Evolutionary conservation across 345 rosid genomes (phyloP), one percentile per base, ranked within the genome.

Genomic region (Arabidopsis arenosa): DNA sequence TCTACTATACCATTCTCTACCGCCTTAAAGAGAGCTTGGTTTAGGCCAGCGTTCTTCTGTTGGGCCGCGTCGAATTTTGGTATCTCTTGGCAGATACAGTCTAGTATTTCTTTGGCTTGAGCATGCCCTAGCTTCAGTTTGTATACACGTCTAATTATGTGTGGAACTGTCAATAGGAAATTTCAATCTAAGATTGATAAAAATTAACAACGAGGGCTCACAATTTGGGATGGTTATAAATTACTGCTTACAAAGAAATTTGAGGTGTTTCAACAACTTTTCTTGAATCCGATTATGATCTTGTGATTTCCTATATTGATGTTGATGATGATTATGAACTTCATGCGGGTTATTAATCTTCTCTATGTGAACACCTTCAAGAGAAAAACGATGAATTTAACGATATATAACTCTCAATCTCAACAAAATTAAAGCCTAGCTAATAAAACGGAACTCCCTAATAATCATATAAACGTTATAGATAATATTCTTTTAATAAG

Each of bases 1-100:
- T 90, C 96, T 2, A 87, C 81, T 5, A 86, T 81, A 32, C 96
- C 93, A 15, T 86, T 75, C 82, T 85, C 84, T 3, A 87, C 83
- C 2, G 92, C 92, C 61, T 74, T 78, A 62, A 88, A 87, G 28
- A 88, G 67, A 13, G 88, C 84, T 64, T 69, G 84, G 39, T 74
- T 48, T 13, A 87, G 64, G 26, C 85, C 81, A 0, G 78, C 57
- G 40, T 48, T 61, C 32, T 80, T 83, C 13, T 82, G 67, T 77
- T 83, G 80, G 2, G 67, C 35, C 51, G 37, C 60, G 7, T 73
- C 86, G 3, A 79, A 30, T 5, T 54, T 75, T 1, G 90, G 83
- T 74, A 88, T 73, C 72, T 90, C 86, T 21, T 15, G 73, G 65
- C 93, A 88, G 7, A 90, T 55, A 73, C 81, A 56, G 9, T 82